Percentiles rank a stretch among this genome's conserved stretches.
Conservation (phyloP, 805 yeast species). For the Teunomyces lycoperdinae region DNA sequence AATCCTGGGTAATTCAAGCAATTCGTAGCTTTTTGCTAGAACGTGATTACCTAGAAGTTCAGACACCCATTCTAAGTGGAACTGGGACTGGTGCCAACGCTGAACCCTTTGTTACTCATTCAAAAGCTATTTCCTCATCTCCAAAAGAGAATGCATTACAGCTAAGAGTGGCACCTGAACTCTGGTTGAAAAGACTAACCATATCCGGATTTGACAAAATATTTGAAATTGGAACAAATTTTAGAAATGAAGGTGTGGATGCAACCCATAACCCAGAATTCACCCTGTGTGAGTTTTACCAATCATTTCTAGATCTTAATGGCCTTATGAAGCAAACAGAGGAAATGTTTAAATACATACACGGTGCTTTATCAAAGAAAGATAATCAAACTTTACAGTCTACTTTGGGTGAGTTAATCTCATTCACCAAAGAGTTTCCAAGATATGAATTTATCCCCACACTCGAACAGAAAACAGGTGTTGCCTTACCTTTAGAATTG, state of each 20-base stretch:
- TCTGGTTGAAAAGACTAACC: slow-evolving; percentile 84
- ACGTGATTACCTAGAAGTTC: slow-evolving; percentile 71
- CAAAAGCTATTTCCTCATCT: slow-evolving; percentile 30
- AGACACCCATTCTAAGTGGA: slow-evolving; percentile 80
- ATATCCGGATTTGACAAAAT: slow-evolving; percentile 84
- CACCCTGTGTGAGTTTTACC: slow-evolving; percentile 86
- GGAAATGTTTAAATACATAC: slow-evolving; percentile 45
- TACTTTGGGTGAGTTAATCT: slow-evolving; percentile 20
- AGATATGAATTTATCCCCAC: slow-evolving; percentile 66
- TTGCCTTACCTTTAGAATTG: slow-evolving; percentile 44
- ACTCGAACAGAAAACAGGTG: slow-evolving; percentile 53
- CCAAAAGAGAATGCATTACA: slow-evolving; percentile 38
- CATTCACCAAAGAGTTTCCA: slow-evolving; percentile 12
- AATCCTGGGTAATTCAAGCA: slow-evolving; percentile 52
- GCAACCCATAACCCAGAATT: slow-evolving; percentile 93
- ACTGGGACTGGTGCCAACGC: slow-evolving; percentile 89
- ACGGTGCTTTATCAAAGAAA: slow-evolving; percentile 22
- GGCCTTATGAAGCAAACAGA: slow-evolving; percentile 69
- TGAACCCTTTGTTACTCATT: slow-evolving; percentile 67
- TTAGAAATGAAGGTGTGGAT: slow-evolving; percentile 92
- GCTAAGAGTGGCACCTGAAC: slow-evolving; percentile 89
- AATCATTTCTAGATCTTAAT: slow-evolving; percentile 61
- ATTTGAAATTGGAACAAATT: slow-evolving; percentile 80
- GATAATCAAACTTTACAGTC: not conserved
- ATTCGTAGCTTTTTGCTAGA: slow-evolving; percentile 57